A percentile compares a stretch with the other conserved stretches of the same genome.
phyloP scores from a whole-genome alignment of 2,329 filamentous ascomycete genomes.

The Alternaria arbusti region DNA sequence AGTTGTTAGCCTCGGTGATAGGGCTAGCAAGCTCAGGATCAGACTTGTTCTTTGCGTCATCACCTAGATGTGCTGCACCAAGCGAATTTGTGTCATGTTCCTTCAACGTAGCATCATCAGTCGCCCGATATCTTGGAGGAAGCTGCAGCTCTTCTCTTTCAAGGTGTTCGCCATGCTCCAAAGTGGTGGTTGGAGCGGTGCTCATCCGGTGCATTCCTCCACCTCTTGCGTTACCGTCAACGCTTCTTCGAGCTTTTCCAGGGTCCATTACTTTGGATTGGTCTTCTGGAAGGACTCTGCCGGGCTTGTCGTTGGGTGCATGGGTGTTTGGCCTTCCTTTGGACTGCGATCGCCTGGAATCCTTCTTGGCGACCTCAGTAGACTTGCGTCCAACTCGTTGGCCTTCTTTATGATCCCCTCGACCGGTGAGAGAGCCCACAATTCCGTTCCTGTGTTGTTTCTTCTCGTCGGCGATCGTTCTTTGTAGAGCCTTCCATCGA shows the following conservation, averaged over 20 bases:
- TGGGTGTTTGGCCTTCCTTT: slow-evolving; percentile 16
- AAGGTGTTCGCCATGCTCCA: slow-evolving; percentile 8
- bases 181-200: slow-evolving; percentile 22
- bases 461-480: slow-evolving; percentile 33
- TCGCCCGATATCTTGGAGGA: not conserved
- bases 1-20: not conserved
- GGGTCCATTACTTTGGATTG: slow-evolving; percentile 13
- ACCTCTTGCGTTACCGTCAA: slow-evolving; percentile 9
- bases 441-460: slow-evolving; percentile 33
- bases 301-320: slow-evolving; percentile 16
- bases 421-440: slow-evolving; percentile 33
- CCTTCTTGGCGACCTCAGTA: slow-evolving; percentile 15
- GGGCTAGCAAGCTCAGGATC: slow-evolving; percentile 3
- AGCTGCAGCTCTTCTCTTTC: slow-evolving; percentile 5
- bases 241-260: slow-evolving; percentile 17
- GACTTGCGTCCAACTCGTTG: slow-evolving; percentile 36
- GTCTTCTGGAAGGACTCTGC: not conserved
- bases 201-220: slow-evolving; percentile 21
- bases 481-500: slow-evolving; percentile 34
- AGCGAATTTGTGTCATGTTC: slow-evolving; percentile 7
- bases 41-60: slow-evolving; percentile 6
- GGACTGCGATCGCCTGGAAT: not conserved
- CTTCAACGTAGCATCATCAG: not conserved
- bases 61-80: slow-evolving; percentile 6
- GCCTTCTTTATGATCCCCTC: slow-evolving; percentile 34